These are phyloP conservation scores for Penicillium sp. DNA, from an alignment of 2,329 filamentous ascomycete genomes.

Conservation along the genomic window DNA sequence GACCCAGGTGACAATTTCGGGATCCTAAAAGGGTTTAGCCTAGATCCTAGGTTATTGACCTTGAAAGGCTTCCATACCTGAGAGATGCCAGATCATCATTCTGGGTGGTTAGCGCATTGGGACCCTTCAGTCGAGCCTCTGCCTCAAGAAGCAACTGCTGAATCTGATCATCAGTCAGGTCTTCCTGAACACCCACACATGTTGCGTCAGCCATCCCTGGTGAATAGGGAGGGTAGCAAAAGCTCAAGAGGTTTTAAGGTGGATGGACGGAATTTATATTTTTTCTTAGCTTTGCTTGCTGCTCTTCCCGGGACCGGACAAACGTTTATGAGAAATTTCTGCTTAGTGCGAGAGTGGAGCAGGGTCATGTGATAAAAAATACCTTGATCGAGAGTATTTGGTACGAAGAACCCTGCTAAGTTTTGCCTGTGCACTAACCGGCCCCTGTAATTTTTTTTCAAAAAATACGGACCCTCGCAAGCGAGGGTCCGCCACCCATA, in stretches of 20 bases:
- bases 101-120: slow-evolving; percentile 18
- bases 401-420: neutral
- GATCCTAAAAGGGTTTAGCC: slow-evolving; percentile 36
- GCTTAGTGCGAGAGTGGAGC: neutral
- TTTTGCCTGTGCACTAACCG: too few relatives aligned
- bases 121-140: slow-evolving; percentile 53
- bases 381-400: accelerated
- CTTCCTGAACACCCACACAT: slow-evolving; percentile 31
- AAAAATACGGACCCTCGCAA: too few relatives aligned
- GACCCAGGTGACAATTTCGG: slow-evolving; percentile 50
- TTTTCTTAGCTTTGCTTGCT: slow-evolving; percentile 21
- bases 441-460: too few relatives aligned
- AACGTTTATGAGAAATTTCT: slow-evolving; percentile 16
- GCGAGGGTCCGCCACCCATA: too few relatives aligned
- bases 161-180: slow-evolving; percentile 62
- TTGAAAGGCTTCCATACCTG: neutral
- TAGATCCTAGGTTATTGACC: neutral
- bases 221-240: slow-evolving; percentile 7
- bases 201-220: slow-evolving; percentile 20
- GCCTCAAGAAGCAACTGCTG: slow-evolving; percentile 62
- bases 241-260: slow-evolving; percentile 3
- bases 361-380: neutral
- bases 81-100: slow-evolving; percentile 14
- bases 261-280: slow-evolving; percentile 15
- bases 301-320: slow-evolving; percentile 21